Base-by-base conservation (phyloP, 2,329 filamentous ascomycete genomes). In the Aureobasidium sp. region DNA sequence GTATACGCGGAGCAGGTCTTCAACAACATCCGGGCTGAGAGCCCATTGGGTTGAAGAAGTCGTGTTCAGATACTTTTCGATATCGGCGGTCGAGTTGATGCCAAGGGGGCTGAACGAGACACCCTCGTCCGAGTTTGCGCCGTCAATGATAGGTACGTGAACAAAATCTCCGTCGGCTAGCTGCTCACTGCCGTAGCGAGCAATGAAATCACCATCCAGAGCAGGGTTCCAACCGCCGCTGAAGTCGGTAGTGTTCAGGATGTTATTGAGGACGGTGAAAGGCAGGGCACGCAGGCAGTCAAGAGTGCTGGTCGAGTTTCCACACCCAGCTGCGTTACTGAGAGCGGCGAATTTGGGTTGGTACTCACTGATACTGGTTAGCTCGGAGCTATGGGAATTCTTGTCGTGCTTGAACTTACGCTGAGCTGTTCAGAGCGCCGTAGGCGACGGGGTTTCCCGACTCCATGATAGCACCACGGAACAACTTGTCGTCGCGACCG, bases 61-160 rank as follows among this genome's bases (percentile, higher is more conserved):
- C 3, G 58, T 65, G 34, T 72, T 73, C 15, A 81, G 71, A 54
- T 72, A 74, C 25, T 70, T 68, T 49, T 75, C 71, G 67, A 86
- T 82, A 53, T 85, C 77, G 16, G 73, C 77, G 11, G 77, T 80
- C 1, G 79, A 83, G 68, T 86, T 81, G 64, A 87, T 79, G 15
- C 79, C 80, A 6, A 64, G 69, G 11, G 78, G 77, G 0, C 77
- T 80, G 67, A 86, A 87, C 1, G 76, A 74, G 0, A 80, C 81
- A 2, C 85, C 87, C 69, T 90, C 87, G 66, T 89, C 86, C 1
- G 80, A 81, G 70, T 88, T 89, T 39, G 80, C 80, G 42, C 87
- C 86, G 37, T 80, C 74, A 6, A 90, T 76, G 44, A 88, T 79
- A 3, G 69, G 68, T 0, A 89, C 83, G 59, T 83, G 78, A 61